Conservation (phyloP, 768 basidiomycete genomes). For the Hygrocybe punicea region DNA sequence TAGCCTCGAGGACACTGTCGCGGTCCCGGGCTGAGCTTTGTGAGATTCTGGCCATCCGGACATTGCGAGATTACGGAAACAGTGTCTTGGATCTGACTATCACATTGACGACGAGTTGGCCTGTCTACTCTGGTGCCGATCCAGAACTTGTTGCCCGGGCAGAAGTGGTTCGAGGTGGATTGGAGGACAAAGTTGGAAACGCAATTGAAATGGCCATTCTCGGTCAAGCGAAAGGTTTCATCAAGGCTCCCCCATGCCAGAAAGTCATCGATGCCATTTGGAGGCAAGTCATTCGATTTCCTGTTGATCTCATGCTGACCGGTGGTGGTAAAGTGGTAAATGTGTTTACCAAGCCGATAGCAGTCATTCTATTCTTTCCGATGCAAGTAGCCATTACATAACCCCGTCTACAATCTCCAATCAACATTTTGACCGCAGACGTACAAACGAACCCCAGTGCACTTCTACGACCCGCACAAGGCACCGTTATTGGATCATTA, state of each 20-base stretch:
- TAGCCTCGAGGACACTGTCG: constrained; percentile 68
- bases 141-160: constrained; percentile 54
- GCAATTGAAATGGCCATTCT: constrained; percentile 92
- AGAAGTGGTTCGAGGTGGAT: constrained; percentile 60
- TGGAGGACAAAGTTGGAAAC: constrained; percentile 81
- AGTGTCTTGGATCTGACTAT: constrained; percentile 65
- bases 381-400: constrained; percentile 48
- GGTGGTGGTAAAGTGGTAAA: constrained; percentile 55
- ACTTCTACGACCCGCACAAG: constrained; percentile 92
- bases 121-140: constrained; percentile 74
- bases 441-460: constrained; percentile 87
- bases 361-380: constrained; percentile 84
- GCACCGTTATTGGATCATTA: constrained; percentile 95
- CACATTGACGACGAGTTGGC: constrained; percentile 77
- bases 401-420: not conserved
- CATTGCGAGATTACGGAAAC: constrained; percentile 68
- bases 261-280: constrained; percentile 85
- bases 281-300: constrained; percentile 46
- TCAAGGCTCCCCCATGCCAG: constrained; percentile 84
- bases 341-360: constrained; percentile 91
- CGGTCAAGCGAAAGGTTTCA: constrained; percentile 81
- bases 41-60: constrained; percentile 82
- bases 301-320: not conserved
- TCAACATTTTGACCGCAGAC: constrained; percentile 47
- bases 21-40: constrained; percentile 77